These are phyloP conservation scores for Clavispora carvajalis DNA, from an alignment of 805 yeast species.

Conservation along the genomic window DNA sequence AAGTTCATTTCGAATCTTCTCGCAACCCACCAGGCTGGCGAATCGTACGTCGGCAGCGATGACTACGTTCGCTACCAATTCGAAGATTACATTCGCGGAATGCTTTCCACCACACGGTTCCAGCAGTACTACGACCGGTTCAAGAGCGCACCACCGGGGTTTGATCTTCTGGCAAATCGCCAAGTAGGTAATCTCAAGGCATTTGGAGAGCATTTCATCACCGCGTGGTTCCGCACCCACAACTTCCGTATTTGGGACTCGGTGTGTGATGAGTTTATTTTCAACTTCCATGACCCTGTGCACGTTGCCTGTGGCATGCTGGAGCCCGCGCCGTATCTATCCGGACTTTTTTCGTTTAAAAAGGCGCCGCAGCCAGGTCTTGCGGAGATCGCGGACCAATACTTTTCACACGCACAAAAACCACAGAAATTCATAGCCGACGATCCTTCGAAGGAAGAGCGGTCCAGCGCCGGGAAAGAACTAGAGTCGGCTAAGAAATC, in stretches of 20 bases:
- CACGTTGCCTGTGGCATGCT: conserved; percentile 27
- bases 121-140: conserved; percentile 47
- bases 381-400: conserved; percentile 10
- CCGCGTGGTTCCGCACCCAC: conserved; percentile 28
- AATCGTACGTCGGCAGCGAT: conserved; percentile 46
- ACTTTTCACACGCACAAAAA: conserved; percentile 11
- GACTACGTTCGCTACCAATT: conserved; percentile 84
- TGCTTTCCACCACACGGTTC: conserved; percentile 69
- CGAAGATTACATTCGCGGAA: conserved; percentile 81
- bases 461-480: background rate
- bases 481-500: conserved; percentile 2
- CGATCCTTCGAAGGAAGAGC: background rate
- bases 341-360: conserved; percentile 11
- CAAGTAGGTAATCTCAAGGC: conserved; percentile 23
- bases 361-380: conserved; percentile 6
- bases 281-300: conserved; percentile 38
- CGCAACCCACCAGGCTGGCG: conserved; percentile 31
- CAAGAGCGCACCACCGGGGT: conserved; percentile 39
- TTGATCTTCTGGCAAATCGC: conserved; percentile 13
- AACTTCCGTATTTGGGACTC: conserved; percentile 37
- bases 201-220: conserved; percentile 30
- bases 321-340: conserved; percentile 6
- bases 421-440: conserved; percentile 14
- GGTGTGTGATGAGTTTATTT: conserved; percentile 39
- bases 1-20: conserved; percentile 64